Evolutionary conservation across 148 eudicot species (phyloP), one percentile per base, ranked within the genome.

Genomic region (Diospyros kaki): DNA sequence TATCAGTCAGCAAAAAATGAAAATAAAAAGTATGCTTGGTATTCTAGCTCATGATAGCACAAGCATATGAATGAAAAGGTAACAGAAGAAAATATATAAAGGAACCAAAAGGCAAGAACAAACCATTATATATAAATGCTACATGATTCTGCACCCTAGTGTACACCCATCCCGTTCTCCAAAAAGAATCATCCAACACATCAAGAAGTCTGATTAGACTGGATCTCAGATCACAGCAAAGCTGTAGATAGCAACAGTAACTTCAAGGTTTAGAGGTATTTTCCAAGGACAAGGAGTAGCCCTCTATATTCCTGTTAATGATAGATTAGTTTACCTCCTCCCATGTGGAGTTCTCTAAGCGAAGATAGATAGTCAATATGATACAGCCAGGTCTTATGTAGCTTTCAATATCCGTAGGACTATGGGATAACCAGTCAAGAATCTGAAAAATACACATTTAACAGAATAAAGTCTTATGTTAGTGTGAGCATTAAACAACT

Each of bases 311-410:
- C 39, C 38, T 17, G 63, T 52, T 10, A 76, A 51, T 54, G 48
- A 68, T 13, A 17, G 58, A 71, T 63, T 66, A 70, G 63, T 76
- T 82, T 83, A 95, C 99, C 97, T 90, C 87, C 63, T 95, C 96
- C 99, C 97, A 95, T 15, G 76, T 70, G 72, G 96, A 83, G 56
- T 81, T 81, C 45, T 79, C 83, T 83, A 92, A 81, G 4, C 93
- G 91, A 62, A 90, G 84, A 83, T 95, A 95, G 82, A 95, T 71
- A 3, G 94, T 93, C 73, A 95, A 85, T 73, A 95, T 83, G 64
- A 92, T 77, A 72, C 99, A 95, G 74, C 99, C 99, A 81, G 99
- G 99, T 80, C 90, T 86, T 62, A 95, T 95, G 86, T 90, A 92
- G 81, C 97, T 91, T 73, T 95, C 99, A 74, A 95, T 92, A 66